Evolutionary conservation across 1,284 basidiomycete genomes (phyloP), one percentile per base, ranked within the genome.

Genomic region (Cystobasidium pallidum): DNA sequence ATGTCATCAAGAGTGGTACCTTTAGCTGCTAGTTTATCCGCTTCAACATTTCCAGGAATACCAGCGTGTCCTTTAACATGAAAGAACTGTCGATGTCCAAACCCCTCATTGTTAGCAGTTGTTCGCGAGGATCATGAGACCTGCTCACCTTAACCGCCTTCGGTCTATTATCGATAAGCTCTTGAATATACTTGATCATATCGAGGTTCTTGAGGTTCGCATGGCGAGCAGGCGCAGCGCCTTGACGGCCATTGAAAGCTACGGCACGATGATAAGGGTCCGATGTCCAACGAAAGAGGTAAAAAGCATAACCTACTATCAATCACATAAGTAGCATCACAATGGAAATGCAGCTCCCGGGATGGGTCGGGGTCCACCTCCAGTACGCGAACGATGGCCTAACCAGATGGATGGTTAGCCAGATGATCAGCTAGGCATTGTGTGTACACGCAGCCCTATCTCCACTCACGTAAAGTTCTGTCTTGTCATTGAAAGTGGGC

Each of bases 341-440:
- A 51, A 6, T 55, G 47, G 6, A 66, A 36, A 30, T 41, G 36
- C 13, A 66, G 49, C n/a, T 66, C 36, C 10, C 64, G 28, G 17
- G 30, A 36, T 10, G 64, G 51, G 30, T 66, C 64, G 3, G 64
- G 64, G 41, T 66, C 64, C 21, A 57, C 17, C n/a, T 66, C 64
- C 19, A 66, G 34, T 3, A 66, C 64, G n/a, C 64, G 64, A 54
- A 66, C 51, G n/a, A 45, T 39, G 15, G 51, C 64, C 64, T 66
- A 24, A 4, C 3, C 17, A 13, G 26, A n/a, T n/a, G 8, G 26
- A n/a, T n/a, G 4, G 21, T 30, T 45, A 26, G 47, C 24, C 39
- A 45, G 36, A 39, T 13, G 32, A 39, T n/a, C n/a, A n/a, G n/a
- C n/a, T n/a, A n/a, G n/a, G n/a, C 19, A 10, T 34, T 17, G 24